These are phyloP conservation scores for Hanseniaspora clermontiae DNA, from an alignment of 805 yeast genomes.

Conservation along the genomic window DNA sequence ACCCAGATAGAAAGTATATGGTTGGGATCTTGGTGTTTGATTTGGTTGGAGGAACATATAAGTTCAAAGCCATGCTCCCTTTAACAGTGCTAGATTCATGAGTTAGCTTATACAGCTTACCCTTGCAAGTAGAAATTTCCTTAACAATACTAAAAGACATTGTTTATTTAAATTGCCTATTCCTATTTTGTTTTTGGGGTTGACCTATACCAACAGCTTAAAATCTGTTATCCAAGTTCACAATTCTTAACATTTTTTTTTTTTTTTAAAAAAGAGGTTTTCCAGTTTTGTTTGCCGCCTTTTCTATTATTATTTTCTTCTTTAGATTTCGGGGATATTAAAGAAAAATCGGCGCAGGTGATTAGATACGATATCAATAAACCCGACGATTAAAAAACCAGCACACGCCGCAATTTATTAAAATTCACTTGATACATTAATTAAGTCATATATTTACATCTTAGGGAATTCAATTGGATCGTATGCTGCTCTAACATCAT, in stretches of 20 bases:
- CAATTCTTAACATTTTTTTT: too few relatives aligned
- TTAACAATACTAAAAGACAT: constrained; percentile 1
- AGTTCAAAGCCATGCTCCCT: constrained; percentile 71
- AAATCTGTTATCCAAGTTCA: too few relatives aligned
- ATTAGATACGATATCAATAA: too few relatives aligned
- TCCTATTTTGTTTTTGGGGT: not conserved
- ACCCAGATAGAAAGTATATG: constrained; percentile 68
- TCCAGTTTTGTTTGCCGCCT: too few relatives aligned
- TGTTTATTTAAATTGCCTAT: too few relatives aligned
- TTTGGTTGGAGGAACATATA: constrained; percentile 49
- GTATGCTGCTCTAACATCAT: constrained; percentile 43
- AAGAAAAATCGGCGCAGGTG: too few relatives aligned
- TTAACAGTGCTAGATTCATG: constrained; percentile 57
- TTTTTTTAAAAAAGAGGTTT: too few relatives aligned
- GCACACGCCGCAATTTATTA: too few relatives aligned
- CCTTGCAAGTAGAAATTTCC: constrained; percentile 44
- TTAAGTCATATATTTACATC: constrained; percentile 17
- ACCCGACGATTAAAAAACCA: not conserved
- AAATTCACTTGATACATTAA: not conserved
- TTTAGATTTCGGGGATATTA: not conserved
- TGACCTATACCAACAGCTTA: too few relatives aligned
- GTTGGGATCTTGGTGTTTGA: constrained; percentile 44
- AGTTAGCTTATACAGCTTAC: constrained; percentile 57
- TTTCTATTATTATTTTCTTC: too few relatives aligned
- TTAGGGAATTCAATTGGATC: constrained; percentile 55